Conservation (phyloP, 1,139 yeast genomes). For the Torulaspora globosa region DNA sequence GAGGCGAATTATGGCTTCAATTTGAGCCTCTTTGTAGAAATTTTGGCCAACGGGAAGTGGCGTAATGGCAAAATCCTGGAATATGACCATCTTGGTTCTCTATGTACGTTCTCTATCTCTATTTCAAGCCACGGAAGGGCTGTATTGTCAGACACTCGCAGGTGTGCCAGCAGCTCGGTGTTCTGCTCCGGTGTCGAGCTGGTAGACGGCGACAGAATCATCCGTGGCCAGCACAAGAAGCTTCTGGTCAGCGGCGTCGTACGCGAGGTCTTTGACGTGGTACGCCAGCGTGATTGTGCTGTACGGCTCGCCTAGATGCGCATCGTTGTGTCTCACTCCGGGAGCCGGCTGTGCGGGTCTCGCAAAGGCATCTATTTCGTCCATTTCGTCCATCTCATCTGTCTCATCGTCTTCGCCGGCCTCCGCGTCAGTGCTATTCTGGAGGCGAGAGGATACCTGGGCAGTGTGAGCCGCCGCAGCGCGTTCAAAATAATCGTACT, state of each 20-base stretch:
- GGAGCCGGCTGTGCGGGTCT: neutral
- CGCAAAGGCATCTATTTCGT: constrained; percentile 14
- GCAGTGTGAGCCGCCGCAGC: neutral
- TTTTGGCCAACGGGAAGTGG: neutral
- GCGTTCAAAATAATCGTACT: neutral
- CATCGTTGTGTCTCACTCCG: no score
- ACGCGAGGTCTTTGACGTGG: constrained; percentile 8
- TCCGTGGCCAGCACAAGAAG: constrained; percentile 14
- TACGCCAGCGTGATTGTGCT: constrained; percentile 9
- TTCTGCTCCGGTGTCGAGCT: neutral
- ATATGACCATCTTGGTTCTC: neutral
- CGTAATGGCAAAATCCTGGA: neutral
- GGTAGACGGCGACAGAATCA: constrained; percentile 16
- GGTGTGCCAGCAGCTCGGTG: no score
- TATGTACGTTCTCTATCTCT: neutral
- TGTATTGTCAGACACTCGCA: no score
- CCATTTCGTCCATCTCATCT: constrained; percentile 16
- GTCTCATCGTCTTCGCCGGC: constrained; percentile 3
- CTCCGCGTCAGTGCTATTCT: neutral
- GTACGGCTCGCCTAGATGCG: constrained; percentile 5
- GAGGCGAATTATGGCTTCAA: neutral
- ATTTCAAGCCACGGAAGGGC: no score
- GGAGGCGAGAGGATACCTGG: neutral
- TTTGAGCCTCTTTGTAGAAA: neutral
- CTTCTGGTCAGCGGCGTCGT: constrained; percentile 2